Conservation (phyloP, 176 grass and related monocot genomes). For the Triticum timopheevii region DNA sequence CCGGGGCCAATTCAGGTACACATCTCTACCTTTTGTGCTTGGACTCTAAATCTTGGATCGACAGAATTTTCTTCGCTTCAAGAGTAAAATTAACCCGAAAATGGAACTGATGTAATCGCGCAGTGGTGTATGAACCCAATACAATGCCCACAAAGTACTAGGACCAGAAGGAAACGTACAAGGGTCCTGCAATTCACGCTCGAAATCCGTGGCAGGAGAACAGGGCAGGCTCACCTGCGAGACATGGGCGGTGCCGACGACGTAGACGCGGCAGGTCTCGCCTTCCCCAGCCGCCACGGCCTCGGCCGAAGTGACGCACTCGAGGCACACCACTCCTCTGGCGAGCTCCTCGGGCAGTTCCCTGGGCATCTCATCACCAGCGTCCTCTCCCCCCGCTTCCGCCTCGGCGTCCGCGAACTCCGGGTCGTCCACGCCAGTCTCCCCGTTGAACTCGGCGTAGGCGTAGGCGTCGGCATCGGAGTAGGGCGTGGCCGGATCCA, state of each 20-base stretch:
- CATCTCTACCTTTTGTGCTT: neutral
- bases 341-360: constrained; percentile 68
- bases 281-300: constrained; percentile 34
- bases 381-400: neutral
- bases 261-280: constrained; percentile 58
- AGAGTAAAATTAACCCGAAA: neutral
- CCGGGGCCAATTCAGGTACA: neutral
- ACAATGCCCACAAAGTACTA: neutral
- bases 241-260: constrained; percentile 75
- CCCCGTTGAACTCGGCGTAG: constrained; percentile 1
- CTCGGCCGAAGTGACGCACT: constrained; percentile 60
- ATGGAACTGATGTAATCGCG: neutral
- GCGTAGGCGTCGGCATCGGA: neutral
- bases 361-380: neutral
- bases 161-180: neutral
- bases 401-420: constrained; percentile 29
- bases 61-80: neutral
- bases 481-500: constrained; percentile 45
- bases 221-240: constrained; percentile 53
- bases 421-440: neutral
- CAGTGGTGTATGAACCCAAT: too few relatives aligned
- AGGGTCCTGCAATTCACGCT: neutral
- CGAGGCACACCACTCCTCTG: constrained; percentile 54
- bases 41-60: neutral
- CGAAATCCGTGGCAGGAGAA: neutral